Percentiles rank a stretch among this genome's conserved stretches.
These are phyloP conservation scores for Physcomitrium patens DNA, from an alignment of 225 moss, liverwort and hornwort species.

Conservation along the genomic window DNA sequence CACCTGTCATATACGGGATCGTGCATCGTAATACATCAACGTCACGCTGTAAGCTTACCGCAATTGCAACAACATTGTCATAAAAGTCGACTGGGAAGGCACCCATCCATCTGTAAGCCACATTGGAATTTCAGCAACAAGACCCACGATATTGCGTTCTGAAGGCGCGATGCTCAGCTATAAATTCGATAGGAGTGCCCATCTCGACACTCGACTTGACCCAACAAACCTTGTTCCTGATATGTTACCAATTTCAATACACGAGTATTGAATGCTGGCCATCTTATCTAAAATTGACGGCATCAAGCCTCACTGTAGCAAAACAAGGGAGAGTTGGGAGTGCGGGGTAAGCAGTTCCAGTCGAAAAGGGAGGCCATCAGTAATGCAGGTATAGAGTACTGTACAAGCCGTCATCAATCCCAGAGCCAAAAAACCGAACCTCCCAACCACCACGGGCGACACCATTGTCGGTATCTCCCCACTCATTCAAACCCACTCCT, in stretches of 20 bases:
- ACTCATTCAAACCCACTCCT: too few species aligned
- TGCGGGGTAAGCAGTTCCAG: conserved; percentile 59
- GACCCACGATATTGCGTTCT: not conserved
- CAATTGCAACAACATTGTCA: conserved; percentile 43
- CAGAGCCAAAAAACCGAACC: conserved; percentile 43
- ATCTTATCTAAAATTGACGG: not conserved
- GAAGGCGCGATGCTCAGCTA: not conserved
- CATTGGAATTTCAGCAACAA: not conserved
- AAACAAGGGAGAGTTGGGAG: not conserved
- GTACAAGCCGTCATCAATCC: conserved; percentile 52
- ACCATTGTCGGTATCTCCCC: conserved; percentile 19
- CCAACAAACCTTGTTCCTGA: too few species aligned
- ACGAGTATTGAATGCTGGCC: not conserved
- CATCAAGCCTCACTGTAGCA: not conserved
- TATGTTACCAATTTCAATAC: too few species aligned
- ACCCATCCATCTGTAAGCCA: conserved; percentile 50
- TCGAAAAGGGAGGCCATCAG: conserved; percentile 68
- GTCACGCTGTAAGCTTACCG: conserved; percentile 32
- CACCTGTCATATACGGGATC: too few species aligned
- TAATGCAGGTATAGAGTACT: conserved; percentile 54
- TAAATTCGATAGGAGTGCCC: not conserved
- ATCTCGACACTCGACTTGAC: not conserved
- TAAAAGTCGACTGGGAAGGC: conserved; percentile 65
- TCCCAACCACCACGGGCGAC: conserved; percentile 52
- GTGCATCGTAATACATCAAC: not conserved